Evolutionary conservation across 805 yeast species (phyloP), one percentile per base, ranked within the genome.

Genomic region (Yamadazyma akitaensis): DNA sequence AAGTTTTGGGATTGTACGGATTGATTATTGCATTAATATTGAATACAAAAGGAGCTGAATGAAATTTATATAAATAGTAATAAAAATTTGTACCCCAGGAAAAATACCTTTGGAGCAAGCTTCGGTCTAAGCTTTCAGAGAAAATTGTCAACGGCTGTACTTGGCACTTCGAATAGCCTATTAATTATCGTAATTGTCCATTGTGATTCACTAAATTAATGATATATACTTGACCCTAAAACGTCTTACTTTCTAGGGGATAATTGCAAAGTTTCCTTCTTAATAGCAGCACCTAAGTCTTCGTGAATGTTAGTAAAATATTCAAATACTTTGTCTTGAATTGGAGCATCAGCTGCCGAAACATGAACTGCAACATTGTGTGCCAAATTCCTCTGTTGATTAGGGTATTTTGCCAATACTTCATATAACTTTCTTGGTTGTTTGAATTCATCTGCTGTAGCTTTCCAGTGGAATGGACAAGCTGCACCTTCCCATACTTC

Each of bases 11-110:
- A 2, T 73, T 86, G 53, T 87, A 91, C 64, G 98, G 98, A 45
- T 88, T 91, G 94, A 91, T 91, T 65, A 85, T 91, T 56, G 97
- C 97, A 25, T 80, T 91, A 68, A 88, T 91, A 50, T 79, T 91
- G 64, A 91, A 91, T 68, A 90, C 97, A 39, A 86, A 87, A 72
- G 94, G 94, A 56, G 79, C 87, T 52, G 48, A 42, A 25, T 49
- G 37, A 33, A 6, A 7, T 4, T 17, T 33, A 33, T 18, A 16
- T 16, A 33, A 33, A 10, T 33, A 33, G 19, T 17, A 33, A 33
- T 14, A 33, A 33, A 28, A 13, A 28, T 13, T 21, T 28, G 32
- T 28, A 28, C 9, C n/a, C 5, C n/a, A n/a, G n/a, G n/a, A n/a
- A n/a, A n/a, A n/a, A n/a, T n/a, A n/a, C n/a, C n/a, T 21, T 21